Base-by-base conservation (phyloP, 768 basidiomycete genomes). In the Pleurotus pulmonarius region DNA sequence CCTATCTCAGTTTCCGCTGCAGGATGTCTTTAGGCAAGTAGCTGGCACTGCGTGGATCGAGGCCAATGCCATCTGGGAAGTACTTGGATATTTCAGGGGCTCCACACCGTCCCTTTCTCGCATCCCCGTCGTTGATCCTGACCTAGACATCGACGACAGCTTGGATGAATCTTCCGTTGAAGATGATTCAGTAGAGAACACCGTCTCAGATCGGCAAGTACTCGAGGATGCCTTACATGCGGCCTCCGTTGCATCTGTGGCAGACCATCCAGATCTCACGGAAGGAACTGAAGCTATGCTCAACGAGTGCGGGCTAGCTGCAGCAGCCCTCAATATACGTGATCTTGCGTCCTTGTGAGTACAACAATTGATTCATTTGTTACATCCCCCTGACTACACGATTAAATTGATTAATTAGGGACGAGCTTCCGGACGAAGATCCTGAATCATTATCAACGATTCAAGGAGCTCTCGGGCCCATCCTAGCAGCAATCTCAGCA, bases 1-100 rank as follows among this genome's bases (percentile, higher is more conserved):
- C 5, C 59, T 69, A 5, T 54, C 61, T 2, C 55, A 16, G 13
- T 67, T 58, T 47, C 69, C 67, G 2, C 49, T 58, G 0, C 59
- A 68, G n/a, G 24, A 46, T 1, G 59, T 69, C 7, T 58, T 70
- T 20, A 11, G 51, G 13, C 6, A n/a, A 6, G 56, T 56, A 3
- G 48, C 59, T 22, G 7, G 20, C 11, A 13, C 24, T 8, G 67
- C 68, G 1, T 52, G 43, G 6, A 44, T 60, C 15, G 65, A 68
- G 29, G 59, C 58, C 3, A 54, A 63, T 22, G 62, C 46, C 24
- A 52, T 69, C 7, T 20, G 56, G 0, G 47, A 40, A 2, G 40
- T 63, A 13, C 37, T 67, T 0, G 65, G 64, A 2, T 44, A 61
- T 9, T 54, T 54, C 45, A 49, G 57, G 3, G 18, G 11, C 18